Evolutionary conservation across 306 rosid species (phyloP), one percentile per base, ranked within the genome.

Genomic region (Corylus heterophylla): DNA sequence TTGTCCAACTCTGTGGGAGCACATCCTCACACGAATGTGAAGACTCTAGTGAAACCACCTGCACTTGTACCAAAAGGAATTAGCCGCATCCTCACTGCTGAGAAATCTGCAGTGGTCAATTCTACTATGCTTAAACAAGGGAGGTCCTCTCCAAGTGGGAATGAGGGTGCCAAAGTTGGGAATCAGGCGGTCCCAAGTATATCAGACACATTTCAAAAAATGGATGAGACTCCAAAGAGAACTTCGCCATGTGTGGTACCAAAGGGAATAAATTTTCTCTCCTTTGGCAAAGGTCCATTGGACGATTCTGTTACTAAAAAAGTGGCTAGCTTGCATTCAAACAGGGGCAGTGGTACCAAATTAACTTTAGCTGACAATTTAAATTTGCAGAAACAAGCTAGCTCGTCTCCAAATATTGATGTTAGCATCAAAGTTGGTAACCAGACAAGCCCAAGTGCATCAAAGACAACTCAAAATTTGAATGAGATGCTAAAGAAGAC

Each of bases 191-290:
- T 78, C 73, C 76, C 79, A 52, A 79, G 72, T 73, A 79, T 69
- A 42, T 83, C 70, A 14, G 80, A 70, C 18, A 47, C 67, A 3
- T 63, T 81, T 73, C 86, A 75, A 73, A 85, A 62, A 56, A 54
- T 55, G 18, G 75, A n/a, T 12, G 90, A 74, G 78, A 51, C 56
- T 81, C 55, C 75, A 10, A 61, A 58, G 58, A 83, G 85, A 85
- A 81, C 69, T 80, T 73, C 79, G 12, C 66, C 87, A 4, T 49
- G 68, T 42, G 76, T 50, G 55, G 79, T 87, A 49, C 97, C 93
- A 2, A 92, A 85, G 78, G 97, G 97, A 75, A 73, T 87, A 18
- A 87, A 85, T 75, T 91, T 92, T 79, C 86, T 91, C 54, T 91
- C 95, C n/a, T 89, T 94, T 80, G 92, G 89, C 8, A 80, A 84